These are phyloP conservation scores for Nannizzia gypsea DNA, from an alignment of 2,329 filamentous ascomycete genomes.

Conservation along the genomic window DNA sequence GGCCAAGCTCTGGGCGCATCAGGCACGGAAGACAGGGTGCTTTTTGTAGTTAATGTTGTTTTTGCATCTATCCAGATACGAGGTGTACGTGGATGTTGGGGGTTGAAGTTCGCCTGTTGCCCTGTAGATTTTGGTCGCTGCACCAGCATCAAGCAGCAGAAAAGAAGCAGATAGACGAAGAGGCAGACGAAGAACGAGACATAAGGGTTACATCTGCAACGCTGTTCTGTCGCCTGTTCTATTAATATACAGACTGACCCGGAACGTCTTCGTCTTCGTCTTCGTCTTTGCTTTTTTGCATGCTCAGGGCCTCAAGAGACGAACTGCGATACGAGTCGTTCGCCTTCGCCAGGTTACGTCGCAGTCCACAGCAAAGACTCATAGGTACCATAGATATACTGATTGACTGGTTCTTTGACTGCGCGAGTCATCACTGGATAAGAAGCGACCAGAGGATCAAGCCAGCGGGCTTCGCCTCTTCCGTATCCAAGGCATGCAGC, in stretches of 20 bases:
- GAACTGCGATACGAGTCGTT: constrained; percentile 1
- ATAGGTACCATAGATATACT: not conserved
- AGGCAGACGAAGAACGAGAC: not conserved
- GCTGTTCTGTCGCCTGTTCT: not conserved
- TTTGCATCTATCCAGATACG: not conserved
- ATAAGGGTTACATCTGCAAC: not conserved
- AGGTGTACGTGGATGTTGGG: not conserved
- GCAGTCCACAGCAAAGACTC: not conserved
- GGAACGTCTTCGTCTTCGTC: not conserved
- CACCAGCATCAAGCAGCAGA: not conserved
- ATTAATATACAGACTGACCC: not conserved
- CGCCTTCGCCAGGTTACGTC: not conserved
- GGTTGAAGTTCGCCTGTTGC: not conserved
- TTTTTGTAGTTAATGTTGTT: not conserved
- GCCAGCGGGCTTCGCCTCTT: not conserved
- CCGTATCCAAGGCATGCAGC: not conserved
- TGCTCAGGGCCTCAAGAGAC: not conserved
- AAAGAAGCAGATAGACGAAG: not conserved
- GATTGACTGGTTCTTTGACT: too few species aligned
- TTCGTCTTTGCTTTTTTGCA: not conserved
- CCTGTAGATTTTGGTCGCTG: not conserved
- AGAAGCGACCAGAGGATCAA: not conserved
- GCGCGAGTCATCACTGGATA: too few species aligned
- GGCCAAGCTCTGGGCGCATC: not conserved
- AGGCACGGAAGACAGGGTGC: not conserved